These are phyloP conservation scores for Arthrobotrys conoides DNA, from an alignment of 2,329 filamentous ascomycete genomes.

Conservation along the genomic window DNA sequence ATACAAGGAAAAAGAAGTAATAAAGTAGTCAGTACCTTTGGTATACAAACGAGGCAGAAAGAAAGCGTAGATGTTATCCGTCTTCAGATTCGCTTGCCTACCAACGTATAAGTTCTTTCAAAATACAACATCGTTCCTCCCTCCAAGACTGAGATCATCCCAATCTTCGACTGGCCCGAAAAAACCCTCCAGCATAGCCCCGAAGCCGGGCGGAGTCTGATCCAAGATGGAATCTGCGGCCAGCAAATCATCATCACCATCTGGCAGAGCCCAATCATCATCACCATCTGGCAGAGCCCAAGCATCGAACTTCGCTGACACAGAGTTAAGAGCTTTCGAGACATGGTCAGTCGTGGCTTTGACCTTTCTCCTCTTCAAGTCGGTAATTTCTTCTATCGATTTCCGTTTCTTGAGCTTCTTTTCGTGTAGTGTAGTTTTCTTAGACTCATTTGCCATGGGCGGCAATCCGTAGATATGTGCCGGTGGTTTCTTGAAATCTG, in stretches of 20 bases:
- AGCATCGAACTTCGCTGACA: constrained; percentile 56
- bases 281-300: constrained; percentile 51
- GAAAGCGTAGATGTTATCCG: background rate
- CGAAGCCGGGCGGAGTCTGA: background rate
- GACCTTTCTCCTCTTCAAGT: constrained; percentile 44
- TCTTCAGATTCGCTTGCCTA: background rate
- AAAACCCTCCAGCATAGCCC: constrained; percentile 16
- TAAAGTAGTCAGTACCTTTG: background rate
- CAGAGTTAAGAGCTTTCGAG: constrained; percentile 48
- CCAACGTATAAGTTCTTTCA: background rate
- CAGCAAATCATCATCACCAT: constrained; percentile 46
- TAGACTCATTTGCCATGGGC: constrained; percentile 27
- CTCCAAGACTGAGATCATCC: constrained; percentile 1
- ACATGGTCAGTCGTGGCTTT: constrained; percentile 36
- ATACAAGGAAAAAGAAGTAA: constrained; percentile 2
- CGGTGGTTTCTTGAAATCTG: constrained; percentile 27
- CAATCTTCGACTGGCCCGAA: constrained; percentile 3
- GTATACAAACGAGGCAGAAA: background rate
- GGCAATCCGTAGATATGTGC: constrained; percentile 54
- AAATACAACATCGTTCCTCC: background rate
- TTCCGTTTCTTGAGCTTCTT: constrained; percentile 39
- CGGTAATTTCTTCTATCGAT: constrained; percentile 41
- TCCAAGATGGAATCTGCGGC: background rate
- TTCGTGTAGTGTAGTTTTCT: constrained; percentile 24
- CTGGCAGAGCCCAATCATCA: constrained; percentile 50